Evolutionary conservation across 139 green algal species (phyloP), one percentile per base, ranked within the genome.

Genomic region (Volvox reticuliferus): DNA sequence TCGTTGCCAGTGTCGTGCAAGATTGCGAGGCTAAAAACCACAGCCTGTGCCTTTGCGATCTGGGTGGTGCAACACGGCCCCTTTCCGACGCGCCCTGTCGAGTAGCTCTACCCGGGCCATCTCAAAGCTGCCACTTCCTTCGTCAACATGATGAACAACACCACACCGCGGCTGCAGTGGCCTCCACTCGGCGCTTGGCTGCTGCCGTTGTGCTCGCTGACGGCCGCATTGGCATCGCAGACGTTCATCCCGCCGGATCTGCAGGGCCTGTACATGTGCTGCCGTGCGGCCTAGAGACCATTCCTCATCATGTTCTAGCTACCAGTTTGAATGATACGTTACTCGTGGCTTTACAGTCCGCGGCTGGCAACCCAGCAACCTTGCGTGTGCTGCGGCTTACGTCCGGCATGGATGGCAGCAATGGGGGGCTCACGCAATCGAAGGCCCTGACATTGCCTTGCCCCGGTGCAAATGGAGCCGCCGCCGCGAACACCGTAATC

Each of bases 71-170:
- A 30, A 9, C 69, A 26, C 68, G 69, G 21, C 16, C 69, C 37
- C 50, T 90, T 14, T 68, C 86, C 20, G 86, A 90, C 50, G 61
- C 87, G 0, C 21, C 32, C 1, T n/a, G 1, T 9, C 75, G 87
- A 12, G 21, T 86, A 2, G 24, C 24, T 2, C 17, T 91, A 36
- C 76, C 87, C 1, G 87, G 61, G 0, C 32, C 87, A 5, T 35
- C 76, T 0, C 76, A 83, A 79, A 91, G 87, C 61, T 79, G 62
- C 33, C 87, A 91, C 33, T 26, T 86, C 22, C 87, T 91, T 1
- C 22, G 37, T n/a, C 76, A 82, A 24, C 76, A 17, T n/a, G 1
- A 55, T 36, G 14, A 26, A 30, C 55, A 86, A 44, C 79, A 71
- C 6, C 21, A 80, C 1, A 0, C 67, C 30, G 0, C 85, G 71